Base-by-base conservation (phyloP, 106 monocot species). In the Dendrobium nobile region DNA sequence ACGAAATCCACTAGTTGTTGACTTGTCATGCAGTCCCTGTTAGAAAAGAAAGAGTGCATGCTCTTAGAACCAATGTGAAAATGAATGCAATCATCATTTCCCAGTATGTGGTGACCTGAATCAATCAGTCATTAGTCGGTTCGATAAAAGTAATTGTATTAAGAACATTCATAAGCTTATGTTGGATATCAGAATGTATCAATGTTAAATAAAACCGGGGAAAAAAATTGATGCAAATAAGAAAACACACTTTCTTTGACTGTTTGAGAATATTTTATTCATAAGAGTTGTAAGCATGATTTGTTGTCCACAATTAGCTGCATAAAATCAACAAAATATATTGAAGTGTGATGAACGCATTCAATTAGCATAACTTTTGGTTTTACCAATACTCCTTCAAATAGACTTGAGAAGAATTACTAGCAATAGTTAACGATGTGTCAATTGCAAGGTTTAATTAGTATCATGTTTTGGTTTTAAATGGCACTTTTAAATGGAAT, bases 1-100 rank as follows among this genome's bases (percentile, higher is more conserved):
- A 96, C 88, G 81, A 93, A 96, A 87, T 96, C 96, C 59, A 96
- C 93, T 28, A 96, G 86, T 79, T 93, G 83, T 82, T 93, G 93
- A 75, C 88, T 93, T 78, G 96, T 80, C 96, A 93, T 91, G 77
- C 93, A 93, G 82, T 95, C 92, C 83, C 83, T 83, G 47, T 47
- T 13, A 41, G 48, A 13, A 76, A 76, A 51, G 51, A 76, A 47
- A 13, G 47, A 45, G 51, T 16, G 19, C 17, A 45, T 45, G 45
- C 6, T 51, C 13, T 51, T 51, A 51, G 51, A 51, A 51, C 51
- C 1, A 51, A 47, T 15, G 15, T 13, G 3, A 51, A 51, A 51
- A 51, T 51, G 13, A 51, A 51, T 51, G 51, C 15, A 51, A 15
- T 51, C 15, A 13, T 51, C 51, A 51, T 51, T 51, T 17, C 13